These are phyloP conservation scores for Colletotrichum sp. DNA, from an alignment of 2,329 filamentous ascomycete genomes.

Conservation along the genomic window DNA sequence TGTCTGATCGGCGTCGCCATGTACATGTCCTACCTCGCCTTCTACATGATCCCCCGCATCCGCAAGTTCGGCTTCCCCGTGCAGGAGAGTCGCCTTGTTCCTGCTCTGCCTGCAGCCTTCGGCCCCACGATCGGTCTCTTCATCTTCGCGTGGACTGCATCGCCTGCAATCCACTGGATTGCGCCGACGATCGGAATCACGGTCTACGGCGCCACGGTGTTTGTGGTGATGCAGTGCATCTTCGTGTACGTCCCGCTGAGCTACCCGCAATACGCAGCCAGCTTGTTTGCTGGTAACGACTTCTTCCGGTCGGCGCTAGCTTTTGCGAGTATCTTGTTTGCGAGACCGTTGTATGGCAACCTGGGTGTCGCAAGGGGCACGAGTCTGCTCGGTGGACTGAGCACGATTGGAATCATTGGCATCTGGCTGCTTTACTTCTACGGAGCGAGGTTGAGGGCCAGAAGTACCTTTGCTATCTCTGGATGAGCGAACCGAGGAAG, in stretches of 20 bases:
- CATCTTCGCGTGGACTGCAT: constrained; percentile 63
- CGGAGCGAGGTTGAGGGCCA: constrained; percentile 57
- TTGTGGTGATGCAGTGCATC: constrained; percentile 64
- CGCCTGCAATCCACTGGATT: constrained; percentile 57
- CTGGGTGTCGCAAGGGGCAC: constrained; percentile 64
- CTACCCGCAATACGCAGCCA: constrained; percentile 63
- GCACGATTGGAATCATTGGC: constrained; percentile 58
- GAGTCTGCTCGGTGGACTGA: constrained; percentile 61
- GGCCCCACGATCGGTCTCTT: constrained; percentile 65
- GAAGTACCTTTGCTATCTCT: constrained; percentile 62
- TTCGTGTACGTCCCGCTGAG: constrained; percentile 64
- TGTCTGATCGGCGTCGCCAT: constrained; percentile 55
- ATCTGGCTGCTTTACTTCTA: constrained; percentile 65
- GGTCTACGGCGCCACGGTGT: constrained; percentile 56
- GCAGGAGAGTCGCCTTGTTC: constrained; percentile 60
- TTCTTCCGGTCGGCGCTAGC: constrained; percentile 64
- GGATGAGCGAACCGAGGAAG: not conserved
- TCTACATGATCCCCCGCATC: constrained; percentile 56
- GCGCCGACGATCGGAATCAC: constrained; percentile 62
- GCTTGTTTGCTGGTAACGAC: constrained; percentile 66
- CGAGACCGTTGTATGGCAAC: constrained; percentile 62
- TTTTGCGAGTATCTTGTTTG: constrained; percentile 64
- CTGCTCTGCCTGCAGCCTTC: constrained; percentile 57
- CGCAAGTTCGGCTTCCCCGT: constrained; percentile 50
- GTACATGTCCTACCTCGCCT: constrained; percentile 58